These are phyloP conservation scores for Decorospora gaudefroyi DNA, from an alignment of 2,329 filamentous ascomycete genomes.

Conservation along the genomic window DNA sequence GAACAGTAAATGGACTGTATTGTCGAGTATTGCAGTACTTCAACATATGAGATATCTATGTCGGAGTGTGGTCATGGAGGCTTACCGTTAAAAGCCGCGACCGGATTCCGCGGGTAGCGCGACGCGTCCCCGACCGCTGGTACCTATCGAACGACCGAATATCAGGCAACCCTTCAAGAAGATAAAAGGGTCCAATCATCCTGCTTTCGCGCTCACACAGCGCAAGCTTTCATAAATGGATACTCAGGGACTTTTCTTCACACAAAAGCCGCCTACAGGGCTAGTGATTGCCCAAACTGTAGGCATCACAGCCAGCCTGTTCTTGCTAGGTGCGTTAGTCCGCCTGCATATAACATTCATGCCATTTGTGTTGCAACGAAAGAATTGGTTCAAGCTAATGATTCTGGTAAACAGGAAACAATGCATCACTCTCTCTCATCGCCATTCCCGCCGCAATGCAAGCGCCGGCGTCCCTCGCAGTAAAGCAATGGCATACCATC, in stretches of 20 bases:
- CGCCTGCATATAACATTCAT: too few species aligned
- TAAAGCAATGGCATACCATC: constrained; percentile 59
- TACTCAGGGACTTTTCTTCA: constrained; percentile 18
- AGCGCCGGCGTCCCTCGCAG: constrained; percentile 60
- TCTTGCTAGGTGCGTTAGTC: constrained; percentile 48
- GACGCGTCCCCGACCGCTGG: constrained; percentile 1
- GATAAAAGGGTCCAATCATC: background rate
- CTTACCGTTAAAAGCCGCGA: constrained; percentile 1
- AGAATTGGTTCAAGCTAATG: too few species aligned
- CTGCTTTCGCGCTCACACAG: too few species aligned
- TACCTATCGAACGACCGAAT: background rate
- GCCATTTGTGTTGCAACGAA: background rate
- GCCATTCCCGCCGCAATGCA: constrained; percentile 60
- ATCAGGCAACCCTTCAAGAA: background rate
- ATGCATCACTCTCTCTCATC: constrained; percentile 47
- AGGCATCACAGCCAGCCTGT: constrained; percentile 57
- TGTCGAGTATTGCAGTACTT: too few species aligned
- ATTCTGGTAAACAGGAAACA: too few species aligned
- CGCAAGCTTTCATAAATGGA: constrained; percentile 23
- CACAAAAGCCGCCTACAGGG: constrained; percentile 31
- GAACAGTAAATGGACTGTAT: too few species aligned
- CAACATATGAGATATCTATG: too few species aligned
- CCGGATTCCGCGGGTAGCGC: constrained; percentile 8
- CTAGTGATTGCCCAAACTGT: constrained; percentile 57
- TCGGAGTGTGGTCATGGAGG: too few species aligned